These are phyloP conservation scores for Obba rivulosa DNA, from an alignment of 768 basidiomycete species.

Conservation along the genomic window DNA sequence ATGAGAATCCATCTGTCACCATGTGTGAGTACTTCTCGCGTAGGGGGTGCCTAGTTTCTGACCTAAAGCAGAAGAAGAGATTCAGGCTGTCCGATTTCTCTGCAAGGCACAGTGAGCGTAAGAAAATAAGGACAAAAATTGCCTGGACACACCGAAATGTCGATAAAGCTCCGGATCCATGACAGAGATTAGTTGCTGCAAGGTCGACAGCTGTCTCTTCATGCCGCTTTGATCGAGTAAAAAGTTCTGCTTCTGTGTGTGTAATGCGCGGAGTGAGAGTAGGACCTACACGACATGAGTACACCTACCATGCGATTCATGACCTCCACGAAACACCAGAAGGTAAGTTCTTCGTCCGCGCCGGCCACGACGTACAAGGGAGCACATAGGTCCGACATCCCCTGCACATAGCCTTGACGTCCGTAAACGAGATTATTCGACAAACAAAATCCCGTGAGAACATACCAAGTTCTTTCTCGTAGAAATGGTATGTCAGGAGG, in stretches of 20 bases:
- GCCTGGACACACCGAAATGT: slow-evolving; percentile 62
- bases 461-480: slow-evolving; percentile 82
- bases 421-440: slow-evolving; percentile 12
- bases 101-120: slow-evolving; percentile 25
- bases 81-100: slow-evolving; percentile 88
- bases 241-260: slow-evolving; percentile 88
- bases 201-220: slow-evolving; percentile 85
- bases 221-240: slow-evolving; percentile 95
- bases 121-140: not conserved
- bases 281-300: not conserved
- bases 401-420: slow-evolving; percentile 87
- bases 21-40: slow-evolving; percentile 3
- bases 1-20: slow-evolving; percentile 83
- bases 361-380: slow-evolving; percentile 91
- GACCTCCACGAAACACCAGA: slow-evolving; percentile 93
- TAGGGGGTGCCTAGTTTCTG: slow-evolving; percentile 18
- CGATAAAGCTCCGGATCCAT: slow-evolving; percentile 97
- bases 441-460: slow-evolving; percentile 4
- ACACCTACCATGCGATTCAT: slow-evolving; percentile 89
- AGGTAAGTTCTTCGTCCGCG: slow-evolving; percentile 84
- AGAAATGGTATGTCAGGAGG: slow-evolving; percentile 87
- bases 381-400: slow-evolving; percentile 95
- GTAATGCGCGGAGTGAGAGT: too few species aligned
- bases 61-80: slow-evolving; percentile 98
- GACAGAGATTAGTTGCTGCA: slow-evolving; percentile 85